Conservation (phyloP, 768 basidiomycete genomes). For the Calvatia gigantea region DNA sequence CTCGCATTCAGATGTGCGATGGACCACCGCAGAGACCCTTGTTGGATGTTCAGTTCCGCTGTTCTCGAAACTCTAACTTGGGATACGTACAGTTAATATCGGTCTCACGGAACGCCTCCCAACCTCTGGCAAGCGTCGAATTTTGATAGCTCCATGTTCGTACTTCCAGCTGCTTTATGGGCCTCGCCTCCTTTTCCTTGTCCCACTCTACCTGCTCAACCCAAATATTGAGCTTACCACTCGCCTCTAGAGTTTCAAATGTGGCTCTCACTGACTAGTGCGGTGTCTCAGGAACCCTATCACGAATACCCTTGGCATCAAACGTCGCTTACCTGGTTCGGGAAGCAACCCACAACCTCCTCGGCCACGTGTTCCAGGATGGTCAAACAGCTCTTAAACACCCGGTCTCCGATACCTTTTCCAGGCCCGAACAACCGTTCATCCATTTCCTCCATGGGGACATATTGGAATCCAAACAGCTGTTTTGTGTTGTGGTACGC, state of each 20-base stretch:
- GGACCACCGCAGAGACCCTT: constrained; percentile 65
- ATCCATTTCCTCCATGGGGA: constrained; percentile 88
- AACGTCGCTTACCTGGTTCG: constrained; percentile 49
- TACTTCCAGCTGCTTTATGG: constrained; percentile 50
- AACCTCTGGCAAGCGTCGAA: not conserved
- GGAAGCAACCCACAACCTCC: constrained; percentile 58
- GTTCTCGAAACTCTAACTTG: not conserved
- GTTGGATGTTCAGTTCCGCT: not conserved
- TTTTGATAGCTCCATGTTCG: constrained; percentile 35
- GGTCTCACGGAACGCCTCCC: not conserved
- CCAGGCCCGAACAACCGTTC: constrained; percentile 62
- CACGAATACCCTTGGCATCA: not conserved
- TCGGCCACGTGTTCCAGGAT: constrained; percentile 67
- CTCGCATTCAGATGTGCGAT: constrained; percentile 37
- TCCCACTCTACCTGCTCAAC: constrained; percentile 58
- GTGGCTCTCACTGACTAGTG: constrained; percentile 53
- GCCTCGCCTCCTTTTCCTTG: constrained; percentile 31
- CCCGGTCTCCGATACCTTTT: constrained; percentile 56
- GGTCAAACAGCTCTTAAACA: constrained; percentile 72
- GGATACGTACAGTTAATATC: not conserved
- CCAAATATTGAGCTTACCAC: constrained; percentile 53
- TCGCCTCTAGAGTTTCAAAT: constrained; percentile 51
- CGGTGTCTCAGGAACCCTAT: not conserved
- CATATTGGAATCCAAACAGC: constrained; percentile 93
- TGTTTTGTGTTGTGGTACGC: constrained; percentile 85